Evolutionary conservation across 164 flowering plant species (phyloP).

Genomic region (Umbellularia californica): DNA sequence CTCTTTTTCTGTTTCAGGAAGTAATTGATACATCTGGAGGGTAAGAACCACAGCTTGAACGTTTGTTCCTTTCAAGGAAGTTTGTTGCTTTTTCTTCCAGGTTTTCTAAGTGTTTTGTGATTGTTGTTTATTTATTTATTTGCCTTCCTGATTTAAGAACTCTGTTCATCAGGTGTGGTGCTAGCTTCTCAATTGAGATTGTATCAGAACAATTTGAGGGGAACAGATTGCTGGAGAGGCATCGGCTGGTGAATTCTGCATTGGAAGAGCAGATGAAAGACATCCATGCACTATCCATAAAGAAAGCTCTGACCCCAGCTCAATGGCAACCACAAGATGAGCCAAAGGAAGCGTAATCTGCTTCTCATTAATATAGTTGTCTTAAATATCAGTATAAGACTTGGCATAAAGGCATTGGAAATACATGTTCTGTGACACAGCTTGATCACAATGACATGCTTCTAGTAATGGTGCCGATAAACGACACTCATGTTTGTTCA

Average conservation of each 20-base stretch:
- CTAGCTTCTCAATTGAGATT: slow-evolving; percentile 76
- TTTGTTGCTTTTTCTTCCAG: neutral
- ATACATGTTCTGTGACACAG: neutral
- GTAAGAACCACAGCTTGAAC: slow-evolving; percentile 36
- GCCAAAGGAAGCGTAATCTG: slow-evolving; percentile 31
- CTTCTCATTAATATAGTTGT: slow-evolving; percentile 19
- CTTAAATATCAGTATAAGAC: neutral
- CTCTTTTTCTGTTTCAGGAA: slow-evolving; percentile 50
- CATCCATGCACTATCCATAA: slow-evolving; percentile 94
- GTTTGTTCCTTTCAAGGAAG: neutral
- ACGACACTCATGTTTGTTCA: neutral
- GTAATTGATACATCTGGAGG: slow-evolving; percentile 93
- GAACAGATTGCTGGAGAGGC: slow-evolving; percentile 90
- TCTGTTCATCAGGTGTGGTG: slow-evolving; percentile 67
- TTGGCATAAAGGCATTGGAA: neutral
- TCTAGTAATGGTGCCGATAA: neutral
- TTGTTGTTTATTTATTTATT: neutral
- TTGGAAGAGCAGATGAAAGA: slow-evolving; percentile 84
- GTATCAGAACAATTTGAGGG: slow-evolving; percentile 90
- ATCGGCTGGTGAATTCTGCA: slow-evolving; percentile 77
- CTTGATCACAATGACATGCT: neutral
- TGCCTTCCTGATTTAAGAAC: neutral
- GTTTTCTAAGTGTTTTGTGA: neutral
- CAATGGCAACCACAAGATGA: slow-evolving; percentile 78
- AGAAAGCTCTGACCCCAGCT: slow-evolving; percentile 73